phyloP scores from a whole-genome alignment of 2,329 filamentous ascomycete genomes.

The Rachicladosporium sp. region DNA sequence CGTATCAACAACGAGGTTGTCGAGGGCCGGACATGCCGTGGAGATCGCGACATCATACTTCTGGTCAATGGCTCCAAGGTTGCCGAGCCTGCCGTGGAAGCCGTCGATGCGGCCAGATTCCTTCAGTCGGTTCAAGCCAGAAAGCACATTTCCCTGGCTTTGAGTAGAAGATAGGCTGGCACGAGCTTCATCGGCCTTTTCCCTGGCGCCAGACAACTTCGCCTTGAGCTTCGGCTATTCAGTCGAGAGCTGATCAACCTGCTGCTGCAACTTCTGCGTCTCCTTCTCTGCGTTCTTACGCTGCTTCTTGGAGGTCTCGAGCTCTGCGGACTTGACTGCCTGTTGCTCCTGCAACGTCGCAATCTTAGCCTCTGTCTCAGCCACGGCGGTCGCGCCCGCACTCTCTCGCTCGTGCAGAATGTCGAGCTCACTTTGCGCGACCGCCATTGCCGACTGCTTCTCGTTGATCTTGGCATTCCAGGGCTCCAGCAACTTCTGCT shows the following conservation, averaged over 20 bases:
- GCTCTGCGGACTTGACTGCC: conserved; percentile 56
- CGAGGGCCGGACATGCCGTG: conserved; percentile 78
- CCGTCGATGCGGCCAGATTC: conserved; percentile 95
- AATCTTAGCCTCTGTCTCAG: conserved; percentile 74
- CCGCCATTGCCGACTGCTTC: conserved; percentile 85
- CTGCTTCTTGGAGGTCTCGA: conserved; percentile 63
- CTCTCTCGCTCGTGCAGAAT: conserved; percentile 85
- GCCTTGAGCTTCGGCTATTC: conserved; percentile 73
- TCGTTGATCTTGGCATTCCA: conserved; percentile 97
- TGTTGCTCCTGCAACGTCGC: conserved; percentile 59
- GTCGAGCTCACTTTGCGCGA: conserved; percentile 86
- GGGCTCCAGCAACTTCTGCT: conserved; percentile 88
- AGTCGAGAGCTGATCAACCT: conserved; percentile 58
- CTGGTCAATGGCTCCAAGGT: conserved; percentile 83
- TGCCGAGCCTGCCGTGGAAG: conserved; percentile 89
- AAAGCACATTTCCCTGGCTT: conserved; percentile 83
- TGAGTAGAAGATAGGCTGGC: conserved; percentile 83
- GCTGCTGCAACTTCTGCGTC: conserved; percentile 54
- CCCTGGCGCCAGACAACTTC: conserved; percentile 76
- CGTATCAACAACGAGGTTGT: conserved; percentile 94
- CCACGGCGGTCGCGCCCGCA: conserved; percentile 68
- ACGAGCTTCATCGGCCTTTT: conserved; percentile 91
- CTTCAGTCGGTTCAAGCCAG: conserved; percentile 83
- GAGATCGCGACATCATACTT: conserved; percentile 98
- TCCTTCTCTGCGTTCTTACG: conserved; percentile 64